Base-by-base conservation (phyloP, 169 alveolate genomes). In the Cyclospora cayetanensis region DNA sequence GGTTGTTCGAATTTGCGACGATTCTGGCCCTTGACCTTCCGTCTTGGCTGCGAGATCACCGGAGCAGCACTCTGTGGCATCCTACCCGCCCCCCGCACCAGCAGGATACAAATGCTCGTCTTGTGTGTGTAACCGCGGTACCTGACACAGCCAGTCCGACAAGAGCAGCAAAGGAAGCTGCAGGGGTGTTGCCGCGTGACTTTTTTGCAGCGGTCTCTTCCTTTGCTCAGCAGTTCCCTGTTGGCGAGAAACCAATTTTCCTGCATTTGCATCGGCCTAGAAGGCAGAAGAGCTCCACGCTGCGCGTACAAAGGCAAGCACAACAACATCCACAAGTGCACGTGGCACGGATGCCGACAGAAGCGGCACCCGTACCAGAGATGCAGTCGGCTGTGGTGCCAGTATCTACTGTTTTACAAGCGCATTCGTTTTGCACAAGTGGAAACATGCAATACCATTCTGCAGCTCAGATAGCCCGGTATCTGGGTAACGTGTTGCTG, bases 1-100 rank as follows among this genome's bases (percentile, higher is more conserved):
- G 60, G 22, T 60, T 87, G 42, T 87, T 87, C 29, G 80, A 87
- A 60, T 50, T 87, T 35, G 79, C 76, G 65, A 27, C 92, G 39
- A 43, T 76, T 22, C 46, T 87, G n/a, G 92, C 86, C 34, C 87
- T 87, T 20, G 92, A 87, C 34, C 86, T 87, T 43, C 92, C 92
- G 55, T 74, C 92, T 31, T 87, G 92, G 92, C 63, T 87, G 52
- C 63, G 86, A 35, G 65, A 35, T 66, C 86, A 27, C 65, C 11
- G 86, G 68, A 72, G 41, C 9, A 37, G 68, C 46, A 66, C 41
- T 27, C 29, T 76, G 68, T 46, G 43, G 29, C 12, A 43, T 29
- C 60, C 18, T 2, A 34, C 42, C 31, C 31, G 22, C 77, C 77
- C 66, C 50, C 77, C 65, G n/a, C 43, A 80, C 34, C 29, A 52